These are phyloP conservation scores for Coniochaeta pulveracea DNA, from an alignment of 2,329 filamentous ascomycete genomes.

Conservation along the genomic window DNA sequence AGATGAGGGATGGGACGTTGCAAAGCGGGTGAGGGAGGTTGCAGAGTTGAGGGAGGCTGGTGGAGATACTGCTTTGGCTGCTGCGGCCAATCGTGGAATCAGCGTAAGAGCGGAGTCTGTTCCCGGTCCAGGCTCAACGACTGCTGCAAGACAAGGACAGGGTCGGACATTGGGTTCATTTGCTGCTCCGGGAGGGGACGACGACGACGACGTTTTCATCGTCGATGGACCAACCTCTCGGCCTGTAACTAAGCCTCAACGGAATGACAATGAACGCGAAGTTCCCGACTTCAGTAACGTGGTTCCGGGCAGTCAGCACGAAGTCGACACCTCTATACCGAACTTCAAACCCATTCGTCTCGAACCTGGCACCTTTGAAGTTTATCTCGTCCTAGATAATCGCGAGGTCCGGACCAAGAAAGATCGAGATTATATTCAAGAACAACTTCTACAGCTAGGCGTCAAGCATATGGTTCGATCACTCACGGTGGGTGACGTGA, in stretches of 20 bases:
- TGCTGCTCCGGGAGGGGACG: conserved; percentile 4
- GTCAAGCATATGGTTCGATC: conserved; percentile 55
- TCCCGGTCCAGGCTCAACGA: no score
- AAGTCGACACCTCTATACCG: conserved; percentile 22
- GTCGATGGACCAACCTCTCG: no score
- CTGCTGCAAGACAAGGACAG: no score
- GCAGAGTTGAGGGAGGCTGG: conserved; percentile 1
- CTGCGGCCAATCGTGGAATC: not conserved
- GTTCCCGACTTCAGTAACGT: conserved; percentile 9
- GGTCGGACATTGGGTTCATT: no score
- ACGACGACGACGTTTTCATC: conserved; percentile 7
- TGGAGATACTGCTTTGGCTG: not conserved
- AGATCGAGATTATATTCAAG: conserved; percentile 67
- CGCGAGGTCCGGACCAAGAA: conserved; percentile 64
- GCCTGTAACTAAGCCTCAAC: no score
- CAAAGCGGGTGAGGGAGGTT: conserved; percentile 47
- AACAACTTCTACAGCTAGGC: conserved; percentile 56
- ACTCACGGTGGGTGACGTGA: conserved; percentile 62
- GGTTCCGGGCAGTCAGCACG: conserved; percentile 13
- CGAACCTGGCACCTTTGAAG: conserved; percentile 53
- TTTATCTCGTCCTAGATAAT: conserved; percentile 62
- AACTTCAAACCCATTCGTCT: conserved; percentile 49
- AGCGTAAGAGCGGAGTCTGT: no score
- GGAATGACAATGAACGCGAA: conserved; percentile 6
- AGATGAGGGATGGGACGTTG: conserved; percentile 69